Conservation (phyloP, 129 eudicot genomes). For the sunflower (Helianthus annuus) region HanXRQr2.0-SUNRISE NC_035447.2:44283201-44283700, state of each 20-base stretch:
- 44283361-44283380: slow-evolving; percentile 4
- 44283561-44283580: neutral
- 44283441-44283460: slow-evolving; percentile 20
- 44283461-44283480: slow-evolving; percentile 20
- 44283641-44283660: slow-evolving; percentile 18
- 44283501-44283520: slow-evolving; percentile 1
- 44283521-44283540: neutral
- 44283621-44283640: neutral
- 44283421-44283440: slow-evolving; percentile 35
- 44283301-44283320: neutral
- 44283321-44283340: neutral
- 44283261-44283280: neutral
- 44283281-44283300: neutral
- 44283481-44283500: slow-evolving; percentile 19
- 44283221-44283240: neutral
- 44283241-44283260: neutral
- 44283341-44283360: neutral
- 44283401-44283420: slow-evolving; percentile 24
- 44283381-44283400: slow-evolving; percentile 29
- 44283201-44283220: neutral
- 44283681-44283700: slow-evolving; percentile 1
- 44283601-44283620: neutral
- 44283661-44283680: slow-evolving; percentile 12
- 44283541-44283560: neutral
- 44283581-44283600: neutral